Evolutionary conservation across 2,329 filamentous ascomycete species (phyloP).

Genomic region (Aspergillus pseudonomiae): DNA sequence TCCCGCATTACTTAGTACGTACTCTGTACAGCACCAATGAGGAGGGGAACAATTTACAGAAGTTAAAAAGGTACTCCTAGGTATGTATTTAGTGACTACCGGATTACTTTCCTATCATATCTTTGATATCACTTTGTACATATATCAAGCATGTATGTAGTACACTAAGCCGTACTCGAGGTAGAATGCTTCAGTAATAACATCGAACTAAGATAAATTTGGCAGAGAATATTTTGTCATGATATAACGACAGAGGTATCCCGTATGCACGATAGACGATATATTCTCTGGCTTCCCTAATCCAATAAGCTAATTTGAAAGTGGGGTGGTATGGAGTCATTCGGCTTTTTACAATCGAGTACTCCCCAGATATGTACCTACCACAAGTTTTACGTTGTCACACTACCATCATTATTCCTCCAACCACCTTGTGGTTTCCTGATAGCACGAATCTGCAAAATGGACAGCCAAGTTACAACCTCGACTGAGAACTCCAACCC

Average conservation of each 20-base stretch:
- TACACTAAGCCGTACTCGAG: not conserved
- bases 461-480: constrained; percentile 5
- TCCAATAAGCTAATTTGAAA: not conserved
- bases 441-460: not conserved
- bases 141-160: not conserved
- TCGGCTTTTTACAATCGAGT: not conserved
- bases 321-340: not conserved
- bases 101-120: not conserved
- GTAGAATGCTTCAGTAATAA: not conserved
- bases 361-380: not conserved
- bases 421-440: not conserved
- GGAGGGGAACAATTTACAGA: not conserved
- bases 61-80: not conserved
- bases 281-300: not conserved
- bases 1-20: too few species aligned
- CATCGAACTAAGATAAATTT: not conserved
- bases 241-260: not conserved
- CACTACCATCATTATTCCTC: not conserved
- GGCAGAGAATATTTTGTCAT: not conserved
- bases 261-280: not conserved
- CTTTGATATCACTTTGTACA: not conserved
- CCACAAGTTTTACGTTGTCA: not conserved
- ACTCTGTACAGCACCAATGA: too few species aligned
- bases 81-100: not conserved
- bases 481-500: constrained; percentile 35